Percentiles rank a stretch among this genome's conserved stretches.
Evolutionary conservation across 164 flowering plant genomes (phyloP).

Genomic region (Echeveria elegans): DNA sequence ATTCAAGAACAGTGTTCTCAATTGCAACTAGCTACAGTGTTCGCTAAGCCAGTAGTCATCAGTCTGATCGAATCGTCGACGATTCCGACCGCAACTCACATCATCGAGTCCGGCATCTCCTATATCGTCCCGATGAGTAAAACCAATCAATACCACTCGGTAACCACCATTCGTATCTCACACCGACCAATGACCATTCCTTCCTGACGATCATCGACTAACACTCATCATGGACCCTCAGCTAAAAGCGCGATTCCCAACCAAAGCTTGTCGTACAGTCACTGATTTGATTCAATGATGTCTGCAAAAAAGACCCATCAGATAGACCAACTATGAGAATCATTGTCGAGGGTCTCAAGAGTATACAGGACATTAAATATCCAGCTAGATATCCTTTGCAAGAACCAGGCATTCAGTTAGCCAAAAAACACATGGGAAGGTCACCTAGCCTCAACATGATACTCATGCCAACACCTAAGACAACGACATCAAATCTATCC

Average conservation of each 20-base stretch:
- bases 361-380: conserved; percentile 70
- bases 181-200: too few relatives aligned
- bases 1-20: neutral
- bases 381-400: conserved; percentile 68
- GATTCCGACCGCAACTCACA: too few relatives aligned
- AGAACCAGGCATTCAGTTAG: conserved; percentile 44
- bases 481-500: conserved; percentile 28
- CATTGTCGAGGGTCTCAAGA: conserved; percentile 59
- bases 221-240: conserved; percentile 89
- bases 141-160: too few relatives aligned
- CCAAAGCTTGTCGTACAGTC: conserved; percentile 67
- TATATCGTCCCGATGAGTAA: too few relatives aligned
- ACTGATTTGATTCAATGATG: conserved; percentile 77
- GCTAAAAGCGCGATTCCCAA: conserved; percentile 74
- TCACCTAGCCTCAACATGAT: conserved; percentile 78
- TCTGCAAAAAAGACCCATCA: conserved; percentile 75
- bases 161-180: too few relatives aligned
- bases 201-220: conserved; percentile 70
- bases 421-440: conserved; percentile 52
- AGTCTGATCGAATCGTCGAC: too few relatives aligned
- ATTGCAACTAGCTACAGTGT: too few relatives aligned
- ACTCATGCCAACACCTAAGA: conserved; percentile 31
- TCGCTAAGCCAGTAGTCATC: too few relatives aligned
- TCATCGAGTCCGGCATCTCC: too few relatives aligned
- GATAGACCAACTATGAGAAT: conserved; percentile 90